phyloP scores from a whole-genome alignment of 2,329 filamentous ascomycete species.

The Grosmannia huntii region DNA sequence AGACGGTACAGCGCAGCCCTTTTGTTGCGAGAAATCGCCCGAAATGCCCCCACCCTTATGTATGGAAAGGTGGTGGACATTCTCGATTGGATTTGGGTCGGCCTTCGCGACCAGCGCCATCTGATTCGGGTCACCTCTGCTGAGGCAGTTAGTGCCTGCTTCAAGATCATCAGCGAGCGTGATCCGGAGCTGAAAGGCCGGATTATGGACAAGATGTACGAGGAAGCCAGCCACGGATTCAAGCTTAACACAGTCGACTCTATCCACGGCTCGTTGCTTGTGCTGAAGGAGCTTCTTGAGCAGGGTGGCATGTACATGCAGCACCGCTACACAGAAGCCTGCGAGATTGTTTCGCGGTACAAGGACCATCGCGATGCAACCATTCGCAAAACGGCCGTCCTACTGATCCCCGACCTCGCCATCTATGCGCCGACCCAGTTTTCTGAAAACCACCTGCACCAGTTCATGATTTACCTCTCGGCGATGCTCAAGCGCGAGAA shows the following conservation, averaged over 20 bases:
- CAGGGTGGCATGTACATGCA: constrained; percentile 99
- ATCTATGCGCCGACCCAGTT: constrained; percentile 89
- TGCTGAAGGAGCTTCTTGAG: constrained; percentile 81
- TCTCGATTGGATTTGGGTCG: constrained; percentile 93
- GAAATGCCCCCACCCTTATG: constrained; percentile 88
- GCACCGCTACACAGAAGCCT: constrained; percentile 79
- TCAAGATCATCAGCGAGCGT: constrained; percentile 88
- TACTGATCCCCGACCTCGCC: constrained; percentile 83
- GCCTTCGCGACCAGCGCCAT: constrained; percentile 76
- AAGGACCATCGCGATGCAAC: constrained; percentile 85
- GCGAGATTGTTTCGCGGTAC: constrained; percentile 82
- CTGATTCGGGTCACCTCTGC: constrained; percentile 86
- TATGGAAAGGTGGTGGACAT: constrained; percentile 93
- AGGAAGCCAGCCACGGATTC: constrained; percentile 70
- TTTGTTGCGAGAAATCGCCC: constrained; percentile 77
- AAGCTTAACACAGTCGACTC: constrained; percentile 71
- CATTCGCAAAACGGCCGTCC: constrained; percentile 79
- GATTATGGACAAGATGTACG: constrained; percentile 86
- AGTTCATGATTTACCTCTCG: constrained; percentile 94
- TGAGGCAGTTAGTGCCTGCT: constrained; percentile 87
- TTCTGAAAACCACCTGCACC: constrained; percentile 73
- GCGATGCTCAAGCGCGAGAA: constrained; percentile 90
- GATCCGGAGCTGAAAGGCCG: constrained; percentile 76
- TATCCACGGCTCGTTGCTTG: constrained; percentile 86
- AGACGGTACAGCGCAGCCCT: constrained; percentile 87